These are phyloP conservation scores for Solanum clarkiae DNA, from an alignment of 257 asterid genomes.

Conservation along the genomic window DNA sequence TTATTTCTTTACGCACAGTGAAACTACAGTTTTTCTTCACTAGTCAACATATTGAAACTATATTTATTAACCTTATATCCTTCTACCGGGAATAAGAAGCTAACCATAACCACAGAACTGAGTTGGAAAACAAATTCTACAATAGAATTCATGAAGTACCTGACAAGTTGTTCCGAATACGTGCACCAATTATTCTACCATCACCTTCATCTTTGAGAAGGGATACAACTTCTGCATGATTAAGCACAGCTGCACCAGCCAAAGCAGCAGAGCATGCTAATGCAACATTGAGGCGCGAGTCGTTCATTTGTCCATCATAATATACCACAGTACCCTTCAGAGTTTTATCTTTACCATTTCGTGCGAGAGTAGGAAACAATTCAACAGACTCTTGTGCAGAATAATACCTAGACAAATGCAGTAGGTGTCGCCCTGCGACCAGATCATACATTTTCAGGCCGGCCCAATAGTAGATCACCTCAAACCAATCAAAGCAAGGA, in stretches of 20 bases:
- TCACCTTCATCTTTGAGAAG: conserved; percentile 54
- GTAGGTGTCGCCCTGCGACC: conserved; percentile 76
- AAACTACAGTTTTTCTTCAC: background rate
- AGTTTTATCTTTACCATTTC: conserved; percentile 59
- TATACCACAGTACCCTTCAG: conserved; percentile 97
- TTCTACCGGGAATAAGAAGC: background rate
- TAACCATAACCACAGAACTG: background rate
- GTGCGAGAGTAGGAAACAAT: conserved; percentile 83
- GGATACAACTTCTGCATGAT: conserved; percentile 82
- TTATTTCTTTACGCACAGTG: background rate
- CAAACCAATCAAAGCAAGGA: conserved; percentile 97
- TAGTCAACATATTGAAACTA: background rate
- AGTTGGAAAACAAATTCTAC: background rate
- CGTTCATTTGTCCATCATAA: conserved; percentile 99
- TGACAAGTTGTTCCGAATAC: conserved; percentile 59
- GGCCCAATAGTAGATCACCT: conserved; percentile 77
- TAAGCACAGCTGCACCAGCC: conserved; percentile 86
- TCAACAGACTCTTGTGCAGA: conserved; percentile 79
- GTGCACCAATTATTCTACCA: conserved; percentile 73
- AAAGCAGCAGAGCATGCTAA: conserved; percentile 94
- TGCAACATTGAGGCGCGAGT: conserved; percentile 80
- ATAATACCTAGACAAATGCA: conserved; percentile 87
- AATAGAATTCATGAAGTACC: conserved; percentile 26
- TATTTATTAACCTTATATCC: background rate
- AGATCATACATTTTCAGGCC: conserved; percentile 97